A percentile compares a stretch with the other conserved stretches of the same genome.
Evolutionary conservation across 805 yeast genomes (phyloP).

Genomic region (fission yeast (Schizosaccharomyces pombe)): ASM294v3 CU329670.1:2164001-2164500

Average conservation of each 20-base stretch:
- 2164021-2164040: no score
- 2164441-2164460: constrained; percentile 96
- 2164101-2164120: no score
- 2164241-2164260: neutral
- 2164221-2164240: neutral
- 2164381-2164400: constrained; percentile 79
- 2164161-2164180: neutral
- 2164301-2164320: constrained; percentile 2
- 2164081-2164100: no score
- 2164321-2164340: constrained; percentile 2
- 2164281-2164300: constrained; percentile 1
- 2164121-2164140: no score
- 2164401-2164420: constrained; percentile 89
- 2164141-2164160: neutral
- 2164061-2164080: no score
- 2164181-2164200: neutral
- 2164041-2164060: no score
- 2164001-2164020: no score
- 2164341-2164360: neutral
- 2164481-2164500: constrained; percentile 28
- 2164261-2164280: constrained; percentile 1
- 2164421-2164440: constrained; percentile 66
- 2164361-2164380: constrained; percentile 4
- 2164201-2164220: neutral
- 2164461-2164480: constrained; percentile 73